Evolutionary conservation across 768 basidiomycete genomes (phyloP), one percentile per base, ranked within the genome.

Genomic region (Panaeolus cyanescens): DNA sequence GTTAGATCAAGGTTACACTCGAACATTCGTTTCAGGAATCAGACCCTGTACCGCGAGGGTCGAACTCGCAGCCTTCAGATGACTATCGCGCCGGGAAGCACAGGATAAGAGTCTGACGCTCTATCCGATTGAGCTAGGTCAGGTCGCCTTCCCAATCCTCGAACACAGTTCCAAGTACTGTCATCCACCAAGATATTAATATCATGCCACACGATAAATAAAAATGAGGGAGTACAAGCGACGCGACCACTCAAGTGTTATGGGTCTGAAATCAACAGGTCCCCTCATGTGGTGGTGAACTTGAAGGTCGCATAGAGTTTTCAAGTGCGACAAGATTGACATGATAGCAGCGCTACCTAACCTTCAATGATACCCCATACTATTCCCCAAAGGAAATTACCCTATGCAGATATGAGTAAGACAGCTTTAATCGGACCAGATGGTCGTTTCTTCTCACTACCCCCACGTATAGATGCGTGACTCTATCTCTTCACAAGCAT

Each of bases 31-130:
- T n/a, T n/a, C n/a, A n/a, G n/a, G n/a, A n/a, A n/a, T n/a, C n/a
- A n/a, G n/a, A n/a, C n/a, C n/a, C n/a, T n/a, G n/a, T n/a, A 87
- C 85, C 86, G 87, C 86, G 87, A 85, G 87, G 85, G 83, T 88
- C 87, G 87, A 88, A 89, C 87, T 85, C 87, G 87, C 87, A 88
- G 84, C 87, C 85, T 89, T 88, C 85, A 89, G 87, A 88, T 88
- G 56, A n/a, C n/a, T n/a, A n/a, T n/a, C n/a, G n/a, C n/a, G n/a
- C n/a, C n/a, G n/a, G n/a, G n/a, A n/a, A n/a, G n/a, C n/a, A n/a
- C n/a, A n/a, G n/a, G 45, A 30, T 75, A 76, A 75, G 70, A 83
- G 82, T 83, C 82, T 82, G 81, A 84, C 81, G 82, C 83, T 84
- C 83, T 83, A 82, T 80, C 82, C 83, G 80, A 83, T 83, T 84